Base-by-base conservation (phyloP, 805 yeast species). In the Brettanomyces sp. region DNA sequence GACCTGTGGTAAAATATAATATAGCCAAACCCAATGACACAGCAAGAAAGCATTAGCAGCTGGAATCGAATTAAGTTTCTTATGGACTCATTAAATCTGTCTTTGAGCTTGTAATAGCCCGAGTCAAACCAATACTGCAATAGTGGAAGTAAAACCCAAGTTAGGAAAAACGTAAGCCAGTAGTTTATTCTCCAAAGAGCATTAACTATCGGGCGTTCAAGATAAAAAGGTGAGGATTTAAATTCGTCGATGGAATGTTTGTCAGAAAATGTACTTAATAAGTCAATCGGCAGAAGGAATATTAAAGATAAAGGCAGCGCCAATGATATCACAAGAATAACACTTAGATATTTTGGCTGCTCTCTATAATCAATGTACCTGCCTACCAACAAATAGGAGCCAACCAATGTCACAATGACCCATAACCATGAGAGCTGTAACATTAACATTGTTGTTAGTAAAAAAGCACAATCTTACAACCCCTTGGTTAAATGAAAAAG, bases 121-220 rank as follows among this genome's bases (percentile, higher is more conserved):
- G 87, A 80, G 43, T 78, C 75, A 53, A 78, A 81, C 67, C 75
- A 87, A 53, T 80, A 82, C 59, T 86, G 93, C 24, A 84, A 66
- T 33, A 82, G 64, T 0, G 95, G 95, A 42, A 87, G 61, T 1
- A 85, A 51, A 5, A 77, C 64, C 95, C 95, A 87, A 38, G 95
- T 87, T 45, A 86, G 64, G n/a, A 71, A 56, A 55, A 86, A 87
- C 0, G 95, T 84, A 8, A 76, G 64, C 95, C 95, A 87, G 61
- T 87, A 87, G 45, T 82, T 79, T 41, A 77, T 56, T 54, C 83
- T 74, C 95, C 95, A 87, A 36, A 83, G 56, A 4, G 69, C 57
- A n/a, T 79, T 64, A 4, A 83, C 69, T 8, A 70, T 68, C 1
- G 56, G 47, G 45, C 76, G 72, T 2, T 66, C 62, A 39, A 84